Base-by-base conservation (phyloP, 2,329 filamentous ascomycete genomes). In the Dothidotthia symphoricarpi region DNA sequence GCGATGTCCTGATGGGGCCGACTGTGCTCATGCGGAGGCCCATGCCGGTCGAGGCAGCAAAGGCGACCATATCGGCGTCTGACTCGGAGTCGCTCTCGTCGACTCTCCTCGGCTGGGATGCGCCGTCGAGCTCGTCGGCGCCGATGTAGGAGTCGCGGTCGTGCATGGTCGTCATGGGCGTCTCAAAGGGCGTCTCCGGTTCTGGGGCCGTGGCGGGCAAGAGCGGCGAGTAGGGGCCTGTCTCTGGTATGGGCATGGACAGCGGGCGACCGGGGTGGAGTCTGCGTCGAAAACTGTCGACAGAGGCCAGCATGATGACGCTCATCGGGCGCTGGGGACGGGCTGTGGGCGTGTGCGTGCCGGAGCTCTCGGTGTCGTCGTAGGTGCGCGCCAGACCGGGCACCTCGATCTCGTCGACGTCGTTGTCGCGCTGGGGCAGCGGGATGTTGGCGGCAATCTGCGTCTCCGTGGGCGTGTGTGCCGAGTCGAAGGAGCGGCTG, bases 341-440 rank as follows among this genome's bases (percentile, higher is more conserved):
- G 15, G 49, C 39, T 1, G 63, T 47, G 1, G 62, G 55, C 3
- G 60, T 64, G 30, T 60, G 43, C 8, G 36, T 48, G 19, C 53
- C 53, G 16, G 45, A 48, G 28, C 45, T 53, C 25, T 64, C 57
- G 2, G 38, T 44, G 13, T 70, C 71, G 5, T 85, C 83, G 11
- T 83, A 82, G 39, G 87, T 82, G 39, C 74, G 80, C 1, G 76
- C 79, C 4, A 88, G 73, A 0, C 85, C 85, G 3, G 86, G 85
- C 29, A 88, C 77, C 56, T 93, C 86, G 28, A 94, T 93, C 60
- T 94, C 88, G 30, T 83, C 77, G 6, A 91, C 69, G 57, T 94
- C 88, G 31, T 81, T 76, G 24, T 80, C 74, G 16, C 73, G 73
- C 27, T 83, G 70, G 0, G 86, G 86, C 8, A 93, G 69, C n/a